Evolutionary conservation across 1,284 basidiomycete species (phyloP).

Genomic region (Heliocybe sulcata): DNA sequence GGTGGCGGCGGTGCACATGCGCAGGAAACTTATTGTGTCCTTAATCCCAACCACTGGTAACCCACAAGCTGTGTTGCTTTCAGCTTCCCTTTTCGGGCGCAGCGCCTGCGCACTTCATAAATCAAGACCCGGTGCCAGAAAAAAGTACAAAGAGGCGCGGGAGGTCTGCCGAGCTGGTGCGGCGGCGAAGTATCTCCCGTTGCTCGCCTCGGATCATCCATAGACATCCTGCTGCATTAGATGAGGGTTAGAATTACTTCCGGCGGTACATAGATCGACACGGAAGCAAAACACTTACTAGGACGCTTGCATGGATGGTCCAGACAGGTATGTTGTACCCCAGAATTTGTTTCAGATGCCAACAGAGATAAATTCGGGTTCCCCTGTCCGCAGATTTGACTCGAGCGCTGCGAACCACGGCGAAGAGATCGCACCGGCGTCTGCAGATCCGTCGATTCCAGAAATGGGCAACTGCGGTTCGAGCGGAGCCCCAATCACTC

Average conservation of each 20-base stretch:
- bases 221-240: neutral
- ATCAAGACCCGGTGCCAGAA: neutral
- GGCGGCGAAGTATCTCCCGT: neutral
- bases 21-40: conserved; percentile 1
- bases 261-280: neutral
- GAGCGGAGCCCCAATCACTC: neutral
- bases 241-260: neutral
- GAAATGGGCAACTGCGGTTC: neutral
- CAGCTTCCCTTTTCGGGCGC: neutral
- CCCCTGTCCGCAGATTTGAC: neutral
- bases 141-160: neutral
- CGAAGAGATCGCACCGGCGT: neutral
- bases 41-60: neutral
- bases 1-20: conserved; percentile 1
- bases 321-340: conserved; percentile 1
- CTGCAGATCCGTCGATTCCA: neutral
- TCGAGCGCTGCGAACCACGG: neutral
- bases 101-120: neutral
- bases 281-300: conserved; percentile 1
- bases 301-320: neutral
- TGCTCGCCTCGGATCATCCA: neutral
- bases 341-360: neutral
- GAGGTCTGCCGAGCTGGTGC: neutral
- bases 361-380: conserved; percentile 2
- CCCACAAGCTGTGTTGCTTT: neutral